Evolutionary conservation across 768 basidiomycete species (phyloP).

Genomic region (Hygrophorus pudorinus): DNA sequence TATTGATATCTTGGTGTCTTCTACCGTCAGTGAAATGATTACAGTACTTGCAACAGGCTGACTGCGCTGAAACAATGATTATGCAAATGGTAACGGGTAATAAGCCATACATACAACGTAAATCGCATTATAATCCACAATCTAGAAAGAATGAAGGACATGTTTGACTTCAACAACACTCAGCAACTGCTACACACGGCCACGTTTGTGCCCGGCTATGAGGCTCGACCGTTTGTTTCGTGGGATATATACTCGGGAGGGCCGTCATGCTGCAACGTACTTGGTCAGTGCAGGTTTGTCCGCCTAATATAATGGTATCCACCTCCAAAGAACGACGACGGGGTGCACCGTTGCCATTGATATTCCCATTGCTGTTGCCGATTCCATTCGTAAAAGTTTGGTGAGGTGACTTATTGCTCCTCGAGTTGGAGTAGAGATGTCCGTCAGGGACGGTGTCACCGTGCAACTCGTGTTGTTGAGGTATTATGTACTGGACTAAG

Average conservation of each 20-base stretch:
- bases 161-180: no score
- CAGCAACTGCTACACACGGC: no score
- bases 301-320: no score
- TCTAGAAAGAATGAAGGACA: no score
- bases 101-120: no score
- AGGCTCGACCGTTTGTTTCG: conserved; percentile 3
- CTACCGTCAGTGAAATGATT: no score
- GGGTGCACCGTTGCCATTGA: neutral
- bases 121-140: no score
- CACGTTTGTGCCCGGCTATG: neutral
- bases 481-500: neutral
- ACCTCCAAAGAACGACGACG: no score
- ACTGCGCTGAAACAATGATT: no score
- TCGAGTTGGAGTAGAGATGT: neutral
- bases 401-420: neutral
- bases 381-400: neutral
- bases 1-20: no score
- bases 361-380: neutral
- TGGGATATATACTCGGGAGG: neutral
- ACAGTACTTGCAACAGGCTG: no score
- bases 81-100: no score
- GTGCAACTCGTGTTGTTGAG: neutral
- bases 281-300: neutral
- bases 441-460: neutral
- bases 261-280: neutral